These are phyloP conservation scores for Aspergillus baeticus DNA, from an alignment of 495 filamentous ascomycete genomes.

Conservation along the genomic window DNA sequence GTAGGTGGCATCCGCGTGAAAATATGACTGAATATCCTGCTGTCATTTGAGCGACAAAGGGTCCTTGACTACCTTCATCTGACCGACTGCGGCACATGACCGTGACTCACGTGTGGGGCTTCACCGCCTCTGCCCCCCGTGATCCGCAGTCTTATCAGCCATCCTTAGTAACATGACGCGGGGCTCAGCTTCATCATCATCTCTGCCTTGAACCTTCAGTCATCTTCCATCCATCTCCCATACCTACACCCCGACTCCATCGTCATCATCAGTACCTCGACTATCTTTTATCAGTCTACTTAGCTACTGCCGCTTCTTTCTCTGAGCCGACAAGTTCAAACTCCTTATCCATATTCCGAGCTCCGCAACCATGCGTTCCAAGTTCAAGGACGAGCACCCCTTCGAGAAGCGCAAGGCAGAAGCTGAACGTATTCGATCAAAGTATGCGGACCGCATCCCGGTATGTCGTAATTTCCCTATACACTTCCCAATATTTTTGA, in stretches of 20 bases:
- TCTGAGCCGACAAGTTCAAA: neutral
- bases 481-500: neutral
- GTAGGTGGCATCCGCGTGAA: conserved; percentile 1
- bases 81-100: conserved; percentile 10
- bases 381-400: conserved; percentile 99
- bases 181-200: conserved; percentile 25
- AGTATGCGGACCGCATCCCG: conserved; percentile 97
- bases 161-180: conserved; percentile 26
- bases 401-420: conserved; percentile 99
- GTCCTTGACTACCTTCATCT: conserved; percentile 1
- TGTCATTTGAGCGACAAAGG: neutral
- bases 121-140: conserved; percentile 38
- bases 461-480: conserved; percentile 45
- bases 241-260: conserved; percentile 13
- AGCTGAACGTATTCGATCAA: conserved; percentile 97
- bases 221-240: conserved; percentile 19
- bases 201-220: conserved; percentile 15
- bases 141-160: conserved; percentile 30
- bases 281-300: conserved; percentile 18
- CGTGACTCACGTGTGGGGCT: conserved; percentile 28
- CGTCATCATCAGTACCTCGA: conserved; percentile 14
- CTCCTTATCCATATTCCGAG: conserved; percentile 3
- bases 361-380: conserved; percentile 76
- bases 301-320: conserved; percentile 6
- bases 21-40: neutral